Evolutionary conservation across 2,329 filamentous ascomycete species (phyloP).

Genomic region (Exophiala bonariae): DNA sequence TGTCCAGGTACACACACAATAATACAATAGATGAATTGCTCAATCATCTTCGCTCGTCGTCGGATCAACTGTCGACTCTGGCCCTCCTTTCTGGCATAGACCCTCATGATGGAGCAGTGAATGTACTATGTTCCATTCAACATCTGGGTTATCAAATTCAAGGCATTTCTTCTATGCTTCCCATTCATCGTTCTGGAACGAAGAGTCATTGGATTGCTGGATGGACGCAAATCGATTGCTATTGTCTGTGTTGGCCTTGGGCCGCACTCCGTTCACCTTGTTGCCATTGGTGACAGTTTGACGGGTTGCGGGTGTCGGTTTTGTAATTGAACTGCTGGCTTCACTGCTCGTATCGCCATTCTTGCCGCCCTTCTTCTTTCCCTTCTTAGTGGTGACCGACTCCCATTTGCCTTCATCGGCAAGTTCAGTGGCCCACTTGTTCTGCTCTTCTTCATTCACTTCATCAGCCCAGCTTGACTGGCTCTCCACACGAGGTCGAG

Average conservation of each 20-base stretch:
- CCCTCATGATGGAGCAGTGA: too few relatives aligned
- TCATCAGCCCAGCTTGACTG: constrained; percentile 46
- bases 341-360: constrained; percentile 47
- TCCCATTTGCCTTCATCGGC: constrained; percentile 59
- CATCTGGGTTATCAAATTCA: not conserved
- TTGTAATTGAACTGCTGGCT: constrained; percentile 31
- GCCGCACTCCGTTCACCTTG: constrained; percentile 16
- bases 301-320: constrained; percentile 3
- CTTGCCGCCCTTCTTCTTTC: constrained; percentile 51
- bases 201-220: constrained; percentile 8
- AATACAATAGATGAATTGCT: too few relatives aligned
- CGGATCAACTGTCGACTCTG: too few relatives aligned
- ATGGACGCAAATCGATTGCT: constrained; percentile 26
- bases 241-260: constrained; percentile 9
- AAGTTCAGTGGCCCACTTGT: constrained; percentile 52
- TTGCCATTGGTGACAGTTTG: constrained; percentile 14
- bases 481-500: constrained; percentile 23
- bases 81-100: too few relatives aligned
- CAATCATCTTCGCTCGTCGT: too few relatives aligned
- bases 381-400: constrained; percentile 59
- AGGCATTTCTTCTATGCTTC: constrained; percentile 13
- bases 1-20: too few relatives aligned
- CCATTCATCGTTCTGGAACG: constrained; percentile 27
- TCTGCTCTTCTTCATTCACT: constrained; percentile 61
- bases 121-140: too few relatives aligned